phyloP scores from a whole-genome alignment of 1,284 basidiomycete genomes.

The Sphaerobolus stellatus region DNA sequence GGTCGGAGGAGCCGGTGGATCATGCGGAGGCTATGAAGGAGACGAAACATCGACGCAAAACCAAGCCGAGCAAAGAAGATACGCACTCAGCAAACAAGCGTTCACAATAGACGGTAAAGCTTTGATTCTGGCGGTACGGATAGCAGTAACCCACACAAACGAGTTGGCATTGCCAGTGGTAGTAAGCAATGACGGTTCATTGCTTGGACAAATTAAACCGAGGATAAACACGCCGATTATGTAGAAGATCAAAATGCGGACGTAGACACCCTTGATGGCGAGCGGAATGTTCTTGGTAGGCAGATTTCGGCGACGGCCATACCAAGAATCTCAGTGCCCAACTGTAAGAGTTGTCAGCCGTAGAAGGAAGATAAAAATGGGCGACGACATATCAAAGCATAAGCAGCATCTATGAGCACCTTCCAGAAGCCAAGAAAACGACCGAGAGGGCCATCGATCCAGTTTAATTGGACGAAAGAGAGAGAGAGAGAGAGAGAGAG shows the following conservation, averaged over 20 bases:
- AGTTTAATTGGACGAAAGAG: neutral
- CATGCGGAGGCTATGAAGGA: conserved; percentile 7
- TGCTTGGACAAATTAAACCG: conserved; percentile 38
- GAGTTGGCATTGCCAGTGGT: conserved; percentile 69
- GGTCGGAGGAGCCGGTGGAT: conserved; percentile 27
- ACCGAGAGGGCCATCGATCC: neutral
- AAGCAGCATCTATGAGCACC: conserved; percentile 46
- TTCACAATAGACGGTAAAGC: conserved; percentile 44
- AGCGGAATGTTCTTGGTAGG: conserved; percentile 58
- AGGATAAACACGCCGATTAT: conserved; percentile 58
- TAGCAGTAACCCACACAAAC: conserved; percentile 28
- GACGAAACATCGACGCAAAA: conserved; percentile 36
- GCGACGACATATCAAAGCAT: conserved; percentile 31
- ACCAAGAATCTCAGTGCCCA: conserved; percentile 20
- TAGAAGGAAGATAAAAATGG: no score
- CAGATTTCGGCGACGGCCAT: conserved; percentile 45
- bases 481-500: no score
- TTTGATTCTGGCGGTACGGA: conserved; percentile 37
- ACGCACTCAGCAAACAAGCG: conserved; percentile 28
- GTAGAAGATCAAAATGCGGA: conserved; percentile 70
- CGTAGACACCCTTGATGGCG: conserved; percentile 53
- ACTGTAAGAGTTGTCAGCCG: neutral
- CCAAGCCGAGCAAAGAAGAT: conserved; percentile 18
- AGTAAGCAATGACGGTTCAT: conserved; percentile 45
- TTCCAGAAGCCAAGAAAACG: conserved; percentile 64